phyloP scores from a whole-genome alignment of 176 grass and related monocot species.

The Avena eriantha region DNA sequence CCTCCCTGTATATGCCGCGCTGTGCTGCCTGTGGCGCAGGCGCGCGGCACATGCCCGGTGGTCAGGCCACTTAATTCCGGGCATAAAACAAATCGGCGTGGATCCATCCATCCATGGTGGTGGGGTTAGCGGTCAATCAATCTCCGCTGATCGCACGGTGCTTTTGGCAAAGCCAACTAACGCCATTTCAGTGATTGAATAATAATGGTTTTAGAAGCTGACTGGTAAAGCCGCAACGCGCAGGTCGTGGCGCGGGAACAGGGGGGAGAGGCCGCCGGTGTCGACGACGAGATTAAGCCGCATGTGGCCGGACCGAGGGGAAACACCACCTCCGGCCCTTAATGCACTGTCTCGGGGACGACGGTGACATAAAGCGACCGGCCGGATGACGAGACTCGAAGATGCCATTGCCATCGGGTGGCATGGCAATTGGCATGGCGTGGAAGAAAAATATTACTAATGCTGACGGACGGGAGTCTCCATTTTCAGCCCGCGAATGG shows the following conservation, averaged over 20 bases:
- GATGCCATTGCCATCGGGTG: neutral
- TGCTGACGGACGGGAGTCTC: too few relatives aligned
- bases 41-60: neutral
- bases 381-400: neutral
- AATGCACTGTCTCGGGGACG: slow-evolving; percentile 48
- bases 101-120: slow-evolving; percentile 5
- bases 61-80: neutral
- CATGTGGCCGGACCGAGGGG: slow-evolving; percentile 43
- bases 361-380: slow-evolving; percentile 31
- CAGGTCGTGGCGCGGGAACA: slow-evolving; percentile 35
- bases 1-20: neutral
- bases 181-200: slow-evolving; percentile 2
- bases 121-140: slow-evolving; percentile 20
- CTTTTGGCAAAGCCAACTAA: slow-evolving; percentile 29
- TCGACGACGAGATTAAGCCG: slow-evolving; percentile 20
- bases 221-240: neutral
- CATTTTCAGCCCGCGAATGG: too few relatives aligned
- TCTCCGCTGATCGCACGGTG: neutral
- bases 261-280: neutral
- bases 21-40: slow-evolving; percentile 4
- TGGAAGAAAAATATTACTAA: neutral
- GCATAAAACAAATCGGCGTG: neutral
- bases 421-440: neutral
- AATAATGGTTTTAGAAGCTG: neutral
- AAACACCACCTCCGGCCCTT: slow-evolving; percentile 43